Base-by-base conservation (phyloP, 495 filamentous ascomycete genomes). In the Corynascus novoguineensis region DNA sequence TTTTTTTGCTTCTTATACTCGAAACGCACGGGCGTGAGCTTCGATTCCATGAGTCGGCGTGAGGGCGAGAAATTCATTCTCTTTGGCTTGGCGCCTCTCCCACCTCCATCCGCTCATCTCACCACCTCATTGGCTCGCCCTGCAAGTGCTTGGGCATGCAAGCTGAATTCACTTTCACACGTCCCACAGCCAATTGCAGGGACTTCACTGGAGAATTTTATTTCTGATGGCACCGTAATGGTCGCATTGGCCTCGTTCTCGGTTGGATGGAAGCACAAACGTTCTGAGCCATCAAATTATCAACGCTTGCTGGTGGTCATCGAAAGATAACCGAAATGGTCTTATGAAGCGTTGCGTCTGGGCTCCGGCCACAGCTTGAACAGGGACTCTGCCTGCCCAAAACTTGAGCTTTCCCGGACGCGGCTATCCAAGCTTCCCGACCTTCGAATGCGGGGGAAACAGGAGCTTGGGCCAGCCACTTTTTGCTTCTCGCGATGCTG, bases 101-200 rank as follows among this genome's bases (percentile, higher is more conserved):
- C 53, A 37, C 28, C 25, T 37, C 37, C 14, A 27, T 46, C 31
- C 12, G 15, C 29, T 44, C 44, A 22, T 15, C 34, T 47, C 53
- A 42, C 60, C 40, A n/a, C n/a, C n/a, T n/a, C n/a, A 66, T 68
- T 68, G 63, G 65, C 54, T 60, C 27, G 17, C 28, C 49, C 58
- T 44, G 46, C 61, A 53, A 64, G 62, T 59, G 57, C 56, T 38
- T 31, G 63, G 47, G 55, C 57, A 57, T 62, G 65, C 65, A 66
- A n/a, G 49, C 58, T 55, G 49, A 60, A 50, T 61, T 61, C 51
- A 51, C 55, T 57, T 42, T 54, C 60, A 67, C 60, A 63, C 58
- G 57, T 24, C 50, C 46, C 37, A 48, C 50, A 25, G 31, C 65
- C 65, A 68, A 68, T 68, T 45, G 57, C 46, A 61, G 10, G 8